These are phyloP conservation scores for Aspergillus bombycis DNA, from an alignment of 2,329 filamentous ascomycete species.

Conservation along the genomic window DNA sequence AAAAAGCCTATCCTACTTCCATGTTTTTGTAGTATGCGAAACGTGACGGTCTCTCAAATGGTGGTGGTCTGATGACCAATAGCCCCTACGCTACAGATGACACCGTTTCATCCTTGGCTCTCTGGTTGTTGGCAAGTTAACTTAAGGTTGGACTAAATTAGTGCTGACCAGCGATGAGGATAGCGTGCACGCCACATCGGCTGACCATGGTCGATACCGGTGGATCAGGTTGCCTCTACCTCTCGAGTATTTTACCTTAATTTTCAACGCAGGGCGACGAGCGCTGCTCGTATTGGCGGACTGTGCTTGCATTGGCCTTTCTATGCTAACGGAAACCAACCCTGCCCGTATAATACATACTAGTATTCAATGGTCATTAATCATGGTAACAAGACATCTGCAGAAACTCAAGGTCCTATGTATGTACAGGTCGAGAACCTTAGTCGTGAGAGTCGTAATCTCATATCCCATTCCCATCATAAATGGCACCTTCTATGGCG, in stretches of 20 bases:
- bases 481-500: not conserved
- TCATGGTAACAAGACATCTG: not conserved
- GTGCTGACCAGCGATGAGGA: not conserved
- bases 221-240: not conserved
- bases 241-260: not conserved
- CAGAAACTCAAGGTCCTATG: slow-evolving; percentile 6
- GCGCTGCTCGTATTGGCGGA: not conserved
- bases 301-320: not conserved
- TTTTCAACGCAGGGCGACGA: not conserved
- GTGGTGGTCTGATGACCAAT: not conserved
- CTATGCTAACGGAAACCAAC: not conserved
- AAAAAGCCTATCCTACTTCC: not conserved
- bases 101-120: not conserved
- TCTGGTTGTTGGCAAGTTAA: not conserved
- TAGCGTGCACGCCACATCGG: not conserved
- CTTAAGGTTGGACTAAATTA: not conserved
- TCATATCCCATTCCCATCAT: slow-evolving; percentile 16
- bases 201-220: not conserved
- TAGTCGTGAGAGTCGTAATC: slow-evolving; percentile 17
- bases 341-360: slow-evolving; percentile 5
- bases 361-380: not conserved
- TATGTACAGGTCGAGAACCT: slow-evolving; percentile 15
- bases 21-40: not conserved
- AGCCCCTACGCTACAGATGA: not conserved
- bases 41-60: not conserved